Evolutionary conservation across 2,329 filamentous ascomycete species (phyloP).

Genomic region (Exophiala bonariae): DNA sequence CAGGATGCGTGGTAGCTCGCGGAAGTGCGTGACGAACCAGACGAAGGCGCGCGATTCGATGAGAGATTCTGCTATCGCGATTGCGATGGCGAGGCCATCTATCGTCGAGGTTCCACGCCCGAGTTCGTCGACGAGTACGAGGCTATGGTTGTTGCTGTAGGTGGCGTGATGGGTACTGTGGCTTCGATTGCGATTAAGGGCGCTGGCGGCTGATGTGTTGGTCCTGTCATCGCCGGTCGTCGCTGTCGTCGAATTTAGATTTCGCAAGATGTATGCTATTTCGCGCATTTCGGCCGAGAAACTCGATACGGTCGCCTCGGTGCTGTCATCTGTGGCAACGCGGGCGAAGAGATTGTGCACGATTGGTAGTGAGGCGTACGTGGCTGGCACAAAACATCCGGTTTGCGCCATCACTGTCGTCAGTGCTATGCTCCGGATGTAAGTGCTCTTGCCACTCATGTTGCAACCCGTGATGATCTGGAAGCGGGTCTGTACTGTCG

Average conservation of each 20-base stretch:
- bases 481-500: conserved; percentile 75
- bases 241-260: too few species aligned
- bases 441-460: conserved; percentile 97
- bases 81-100: conserved; percentile 84
- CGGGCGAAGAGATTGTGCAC: conserved; percentile 83
- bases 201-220: too few species aligned
- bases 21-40: conserved; percentile 94
- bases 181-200: too few species aligned
- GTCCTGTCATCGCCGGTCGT: too few species aligned
- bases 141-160: too few species aligned
- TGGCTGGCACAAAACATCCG: conserved; percentile 84
- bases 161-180: too few species aligned
- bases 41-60: conserved; percentile 76
- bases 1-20: conserved; percentile 75
- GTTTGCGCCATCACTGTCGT: conserved; percentile 92
- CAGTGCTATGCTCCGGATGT: conserved; percentile 81
- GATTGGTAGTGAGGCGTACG: conserved; percentile 79
- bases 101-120: conserved; percentile 85
- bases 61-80: conserved; percentile 86
- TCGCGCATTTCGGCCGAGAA: conserved; percentile 96
- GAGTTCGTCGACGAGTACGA: conserved; percentile 88
- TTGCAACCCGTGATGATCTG: conserved; percentile 96
- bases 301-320: conserved; percentile 88
- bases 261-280: conserved; percentile 86
- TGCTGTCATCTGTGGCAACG: conserved; percentile 80